Base-by-base conservation (phyloP, 2,329 filamentous ascomycete species). In the Neonectria punicea region DNA sequence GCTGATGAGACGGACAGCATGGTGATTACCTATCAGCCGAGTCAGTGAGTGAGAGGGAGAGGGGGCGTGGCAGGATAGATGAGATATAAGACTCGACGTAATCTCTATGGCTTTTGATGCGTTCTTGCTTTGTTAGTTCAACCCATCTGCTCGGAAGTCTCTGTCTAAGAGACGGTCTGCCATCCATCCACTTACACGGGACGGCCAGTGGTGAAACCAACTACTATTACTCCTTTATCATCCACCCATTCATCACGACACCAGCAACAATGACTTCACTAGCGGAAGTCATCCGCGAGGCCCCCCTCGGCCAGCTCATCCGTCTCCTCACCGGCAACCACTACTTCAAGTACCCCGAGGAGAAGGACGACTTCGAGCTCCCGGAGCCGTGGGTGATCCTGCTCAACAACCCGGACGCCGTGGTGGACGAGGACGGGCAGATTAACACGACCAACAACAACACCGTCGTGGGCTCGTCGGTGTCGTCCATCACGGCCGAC, bases 291-390 rank as follows among this genome's bases (percentile, higher is more conserved):
- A 73, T 90, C 61, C 80, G 87, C 74, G 88, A 90, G 61, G 83
- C 87, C 64, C 83, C 87, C 30, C 70, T 89, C 67, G 88, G 88
- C 69, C 87, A 90, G 69, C 69, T 89, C 53, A 81, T 90, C 68
- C 83, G 88, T 70, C 86, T 81, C 70, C 54, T 84, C 58, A 87
- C 87, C 3, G 76, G 77, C 34, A 88, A 87, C 72, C 81, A 77
- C 46, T 73, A 85, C 47, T 79, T 90, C 13, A 81, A 83, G 63
- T 90, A 90, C 65, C 87, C 87, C 16, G 88, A 90, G 78, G 89
- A 91, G 67, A 79, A 79, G 64, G 69, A 83, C 22, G 86, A 80
- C 69, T 91, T 89, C 69, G 72, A 83, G 62, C 78, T 86, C 5
- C 88, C 87, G 4, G 74, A 76, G 22, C 63, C 76, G 1, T 81